phyloP scores from a whole-genome alignment of 1,284 basidiomycete genomes.

The Cryptococcus sp. region DNA sequence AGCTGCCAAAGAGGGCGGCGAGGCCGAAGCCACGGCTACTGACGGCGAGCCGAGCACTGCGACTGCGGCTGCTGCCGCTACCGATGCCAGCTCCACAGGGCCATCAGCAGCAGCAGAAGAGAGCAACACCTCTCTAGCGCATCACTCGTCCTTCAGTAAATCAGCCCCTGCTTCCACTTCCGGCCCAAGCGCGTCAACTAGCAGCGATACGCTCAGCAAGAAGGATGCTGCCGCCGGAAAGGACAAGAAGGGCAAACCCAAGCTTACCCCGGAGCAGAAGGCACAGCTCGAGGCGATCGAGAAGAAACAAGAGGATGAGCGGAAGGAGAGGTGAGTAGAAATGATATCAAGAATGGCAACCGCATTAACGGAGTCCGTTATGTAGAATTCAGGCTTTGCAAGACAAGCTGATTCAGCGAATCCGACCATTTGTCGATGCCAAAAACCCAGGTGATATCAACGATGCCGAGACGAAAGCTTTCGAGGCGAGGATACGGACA shows the following conservation, averaged over 20 bases:
- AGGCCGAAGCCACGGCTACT: constrained; percentile 57
- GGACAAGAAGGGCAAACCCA: constrained; percentile 60
- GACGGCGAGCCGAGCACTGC: constrained; percentile 32
- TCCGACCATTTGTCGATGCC: constrained; percentile 86
- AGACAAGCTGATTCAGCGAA: constrained; percentile 74
- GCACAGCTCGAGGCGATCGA: constrained; percentile 80
- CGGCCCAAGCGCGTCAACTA: constrained; percentile 33
- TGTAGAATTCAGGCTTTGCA: constrained; percentile 64
- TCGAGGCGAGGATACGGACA: constrained; percentile 72
- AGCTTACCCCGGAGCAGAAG: constrained; percentile 78
- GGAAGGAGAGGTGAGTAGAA: constrained; percentile 64
- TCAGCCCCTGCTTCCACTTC: constrained; percentile 7
- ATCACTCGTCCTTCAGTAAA: constrained; percentile 36
- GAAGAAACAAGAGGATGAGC: constrained; percentile 71
- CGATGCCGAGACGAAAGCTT: constrained; percentile 78
- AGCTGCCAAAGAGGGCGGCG: constrained; percentile 51
- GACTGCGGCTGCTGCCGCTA: constrained; percentile 19
- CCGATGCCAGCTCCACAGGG: constrained; percentile 15
- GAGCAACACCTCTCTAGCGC: constrained; percentile 29
- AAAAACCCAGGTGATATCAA: constrained; percentile 80
- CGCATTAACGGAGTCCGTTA: not conserved
- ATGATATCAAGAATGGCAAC: not conserved
- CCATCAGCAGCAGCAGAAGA: constrained; percentile 21
- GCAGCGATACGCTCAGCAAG: constrained; percentile 17
- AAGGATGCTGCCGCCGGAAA: constrained; percentile 25